Evolutionary conservation across 2,329 filamentous ascomycete species (phyloP).

Genomic region (Ascochyta clinopodiicola): DNA sequence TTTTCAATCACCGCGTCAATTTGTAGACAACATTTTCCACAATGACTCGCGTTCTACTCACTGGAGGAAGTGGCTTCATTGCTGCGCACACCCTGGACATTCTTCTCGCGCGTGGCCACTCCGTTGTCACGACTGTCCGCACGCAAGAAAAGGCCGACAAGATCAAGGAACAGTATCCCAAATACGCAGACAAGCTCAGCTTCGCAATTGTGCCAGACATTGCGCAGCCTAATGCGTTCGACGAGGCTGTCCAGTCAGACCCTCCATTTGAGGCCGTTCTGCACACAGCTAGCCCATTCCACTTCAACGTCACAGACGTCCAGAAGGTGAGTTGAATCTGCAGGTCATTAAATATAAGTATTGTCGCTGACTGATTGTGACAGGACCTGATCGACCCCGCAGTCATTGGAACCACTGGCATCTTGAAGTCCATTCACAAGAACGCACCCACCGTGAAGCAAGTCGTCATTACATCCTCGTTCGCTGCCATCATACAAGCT

Average conservation of each 20-base stretch:
- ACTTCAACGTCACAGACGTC: constrained; percentile 74
- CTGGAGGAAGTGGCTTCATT: constrained; percentile 69
- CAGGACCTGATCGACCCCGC: constrained; percentile 65
- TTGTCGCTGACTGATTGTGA: constrained; percentile 23
- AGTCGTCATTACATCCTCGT: constrained; percentile 74
- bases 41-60: constrained; percentile 51
- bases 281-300: constrained; percentile 65
- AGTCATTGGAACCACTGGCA: constrained; percentile 68
- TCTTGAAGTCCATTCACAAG: constrained; percentile 67
- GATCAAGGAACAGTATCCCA: constrained; percentile 62
- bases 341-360: not conserved
- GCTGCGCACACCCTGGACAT: constrained; percentile 69
- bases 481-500: constrained; percentile 67
- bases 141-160: constrained; percentile 67
- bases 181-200: constrained; percentile 59
- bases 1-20: not conserved
- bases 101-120: constrained; percentile 63
- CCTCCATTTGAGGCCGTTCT: constrained; percentile 73
- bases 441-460: constrained; percentile 71
- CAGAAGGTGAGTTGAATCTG: constrained; percentile 58
- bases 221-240: constrained; percentile 71
- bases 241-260: constrained; percentile 63
- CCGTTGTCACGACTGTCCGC: constrained; percentile 68
- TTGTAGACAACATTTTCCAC: not conserved
- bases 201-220: constrained; percentile 77